A percentile compares a stretch with the other conserved stretches of the same genome.
Evolutionary conservation across 2,329 filamentous ascomycete genomes (phyloP).

Genomic region (Penicillium sclerotiorum): DNA sequence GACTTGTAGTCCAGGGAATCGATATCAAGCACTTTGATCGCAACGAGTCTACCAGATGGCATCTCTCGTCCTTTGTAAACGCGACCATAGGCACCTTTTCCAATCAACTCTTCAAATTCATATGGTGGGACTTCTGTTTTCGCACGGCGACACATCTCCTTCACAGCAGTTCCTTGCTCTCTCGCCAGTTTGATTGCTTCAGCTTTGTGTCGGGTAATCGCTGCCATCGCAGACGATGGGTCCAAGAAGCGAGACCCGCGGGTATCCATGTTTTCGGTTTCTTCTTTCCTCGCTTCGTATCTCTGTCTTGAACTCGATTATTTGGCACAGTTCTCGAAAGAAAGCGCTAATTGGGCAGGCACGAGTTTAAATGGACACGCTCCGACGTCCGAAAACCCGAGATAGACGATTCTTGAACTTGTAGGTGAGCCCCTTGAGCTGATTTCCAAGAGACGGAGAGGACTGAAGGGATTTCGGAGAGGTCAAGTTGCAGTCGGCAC

Average conservation of each 20-base stretch:
- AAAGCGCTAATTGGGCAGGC: too few species aligned
- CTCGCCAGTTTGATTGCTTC: constrained; percentile 51
- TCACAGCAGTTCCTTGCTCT: constrained; percentile 48
- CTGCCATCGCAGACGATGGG: constrained; percentile 46
- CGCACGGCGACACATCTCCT: constrained; percentile 50
- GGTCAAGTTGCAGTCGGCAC: neutral
- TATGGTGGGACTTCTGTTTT: constrained; percentile 50
- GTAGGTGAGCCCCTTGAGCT: neutral
- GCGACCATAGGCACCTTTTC: constrained; percentile 54
- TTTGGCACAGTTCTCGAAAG: too few species aligned
- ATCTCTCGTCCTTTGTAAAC: constrained; percentile 53
- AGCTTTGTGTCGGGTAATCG: constrained; percentile 52
- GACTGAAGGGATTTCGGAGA: neutral
- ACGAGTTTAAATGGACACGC: neutral
- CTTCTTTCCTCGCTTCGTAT: too few species aligned
- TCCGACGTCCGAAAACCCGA: neutral
- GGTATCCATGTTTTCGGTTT: constrained; percentile 30
- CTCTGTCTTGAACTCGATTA: too few species aligned
- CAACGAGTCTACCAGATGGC: constrained; percentile 47
- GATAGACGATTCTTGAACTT: constrained; percentile 1
- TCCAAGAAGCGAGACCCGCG: constrained; percentile 42
- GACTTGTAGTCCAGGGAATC: constrained; percentile 53
- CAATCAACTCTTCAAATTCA: constrained; percentile 54
- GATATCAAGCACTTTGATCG: constrained; percentile 55
- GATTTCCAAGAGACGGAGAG: neutral